Conservation (phyloP, 179 eudicot genomes). For the Nepenthes alata region DNA sequence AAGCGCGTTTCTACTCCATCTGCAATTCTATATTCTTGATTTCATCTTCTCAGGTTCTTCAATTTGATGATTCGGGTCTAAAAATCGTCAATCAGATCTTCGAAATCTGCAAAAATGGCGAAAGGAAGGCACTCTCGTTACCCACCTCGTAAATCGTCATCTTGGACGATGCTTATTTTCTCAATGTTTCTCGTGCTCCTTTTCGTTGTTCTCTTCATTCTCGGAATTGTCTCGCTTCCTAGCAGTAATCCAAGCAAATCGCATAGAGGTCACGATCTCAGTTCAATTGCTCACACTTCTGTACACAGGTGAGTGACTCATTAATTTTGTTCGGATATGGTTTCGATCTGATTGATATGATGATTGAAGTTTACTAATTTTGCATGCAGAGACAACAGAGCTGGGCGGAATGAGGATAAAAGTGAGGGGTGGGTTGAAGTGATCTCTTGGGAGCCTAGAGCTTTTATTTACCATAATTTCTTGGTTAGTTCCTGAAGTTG, state of each 20-base stretch:
- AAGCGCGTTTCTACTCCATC: too few relatives aligned
- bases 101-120: constrained; percentile 14
- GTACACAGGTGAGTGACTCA: constrained; percentile 20
- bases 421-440: constrained; percentile 77
- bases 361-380: background rate
- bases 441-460: constrained; percentile 94
- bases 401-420: constrained; percentile 27
- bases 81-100: too few relatives aligned
- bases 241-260: constrained; percentile 14
- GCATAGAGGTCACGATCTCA: constrained; percentile 45
- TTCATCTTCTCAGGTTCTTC: too few relatives aligned
- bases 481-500: constrained; percentile 34
- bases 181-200: constrained; percentile 29
- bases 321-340: background rate
- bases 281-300: constrained; percentile 33
- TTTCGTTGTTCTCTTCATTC: constrained; percentile 39
- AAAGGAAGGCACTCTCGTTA: constrained; percentile 15
- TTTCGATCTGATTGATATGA: background rate
- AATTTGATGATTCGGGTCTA: too few relatives aligned
- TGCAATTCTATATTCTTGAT: too few relatives aligned
- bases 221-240: constrained; percentile 54
- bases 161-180: constrained; percentile 27
- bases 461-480: constrained; percentile 71
- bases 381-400: constrained; percentile 11
- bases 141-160: constrained; percentile 14